Evolutionary conservation across 2,329 filamentous ascomycete genomes (phyloP).

Genomic region (Ophiostoma himal-ulmi): DNA sequence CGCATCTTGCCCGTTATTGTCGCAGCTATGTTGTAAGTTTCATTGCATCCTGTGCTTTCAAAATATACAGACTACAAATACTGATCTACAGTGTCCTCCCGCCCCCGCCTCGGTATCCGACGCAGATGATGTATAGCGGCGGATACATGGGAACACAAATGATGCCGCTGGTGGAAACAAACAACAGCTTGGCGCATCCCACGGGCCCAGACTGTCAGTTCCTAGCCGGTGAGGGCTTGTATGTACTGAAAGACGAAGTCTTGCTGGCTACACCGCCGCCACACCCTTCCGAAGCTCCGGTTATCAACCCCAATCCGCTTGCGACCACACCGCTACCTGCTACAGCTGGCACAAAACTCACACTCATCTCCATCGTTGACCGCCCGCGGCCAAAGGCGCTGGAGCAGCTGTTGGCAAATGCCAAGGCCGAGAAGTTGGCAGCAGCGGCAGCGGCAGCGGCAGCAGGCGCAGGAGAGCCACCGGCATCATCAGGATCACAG

Average conservation of each 20-base stretch:
- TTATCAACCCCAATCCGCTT: conserved; percentile 83
- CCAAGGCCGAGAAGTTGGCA: conserved; percentile 28
- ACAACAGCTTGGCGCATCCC: conserved; percentile 78
- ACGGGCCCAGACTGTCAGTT: conserved; percentile 81
- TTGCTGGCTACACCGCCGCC: conserved; percentile 90
- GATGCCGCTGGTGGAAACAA: conserved; percentile 81
- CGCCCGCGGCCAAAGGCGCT: conserved; percentile 49
- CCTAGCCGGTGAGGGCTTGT: conserved; percentile 81
- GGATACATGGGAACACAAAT: conserved; percentile 62
- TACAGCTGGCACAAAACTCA: conserved; percentile 76
- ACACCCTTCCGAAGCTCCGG: conserved; percentile 86
- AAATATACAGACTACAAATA: not conserved
- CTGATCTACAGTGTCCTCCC: conserved; percentile 63
- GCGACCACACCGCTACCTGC: conserved; percentile 80
- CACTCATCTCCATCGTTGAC: conserved; percentile 66
- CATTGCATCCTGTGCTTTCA: no score
- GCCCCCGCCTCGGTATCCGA: conserved; percentile 78
- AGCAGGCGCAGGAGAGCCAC: not conserved
- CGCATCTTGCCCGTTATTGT: not conserved
- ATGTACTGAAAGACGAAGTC: conserved; percentile 77
- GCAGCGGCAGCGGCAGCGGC: conserved; percentile 39
- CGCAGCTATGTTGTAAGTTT: conserved; percentile 25
- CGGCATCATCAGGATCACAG: not conserved
- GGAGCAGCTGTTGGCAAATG: conserved; percentile 44
- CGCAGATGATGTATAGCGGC: conserved; percentile 65